Percentiles rank a stretch among this genome's conserved stretches.
Conservation (phyloP, 768 basidiomycete genomes). For the Coprinopsis cinerea region DNA sequence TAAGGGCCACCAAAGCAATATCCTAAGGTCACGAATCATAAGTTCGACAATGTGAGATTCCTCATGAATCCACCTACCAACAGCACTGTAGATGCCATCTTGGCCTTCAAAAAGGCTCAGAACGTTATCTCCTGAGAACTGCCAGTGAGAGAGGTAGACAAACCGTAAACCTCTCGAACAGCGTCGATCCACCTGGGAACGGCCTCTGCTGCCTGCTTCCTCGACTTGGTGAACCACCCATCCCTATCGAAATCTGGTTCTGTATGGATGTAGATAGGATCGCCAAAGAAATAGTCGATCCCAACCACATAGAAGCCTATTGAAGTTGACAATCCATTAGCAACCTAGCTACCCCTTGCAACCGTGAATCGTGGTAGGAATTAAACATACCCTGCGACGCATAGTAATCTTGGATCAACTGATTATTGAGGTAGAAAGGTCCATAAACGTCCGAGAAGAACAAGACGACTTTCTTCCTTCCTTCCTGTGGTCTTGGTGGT, state of each 20-base stretch:
- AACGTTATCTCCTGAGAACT: background rate
- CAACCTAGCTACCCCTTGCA: background rate
- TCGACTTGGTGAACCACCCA: slow-evolving; percentile 37
- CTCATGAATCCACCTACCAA: slow-evolving; percentile 17
- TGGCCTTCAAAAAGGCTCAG: slow-evolving; percentile 10
- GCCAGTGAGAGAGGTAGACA: background rate
- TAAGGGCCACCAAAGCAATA: slow-evolving; percentile 57
- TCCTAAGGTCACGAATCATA: slow-evolving; percentile 15
- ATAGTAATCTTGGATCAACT: slow-evolving; percentile 59
- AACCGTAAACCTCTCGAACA: slow-evolving; percentile 46
- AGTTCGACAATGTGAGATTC: background rate
- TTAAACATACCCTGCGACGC: slow-evolving; percentile 49
- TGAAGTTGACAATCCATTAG: background rate
- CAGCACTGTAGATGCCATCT: slow-evolving; percentile 37
- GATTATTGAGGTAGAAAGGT: slow-evolving; percentile 51
- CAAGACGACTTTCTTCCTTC: slow-evolving; percentile 41
- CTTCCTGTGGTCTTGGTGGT: slow-evolving; percentile 19
- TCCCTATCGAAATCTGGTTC: slow-evolving; percentile 30
- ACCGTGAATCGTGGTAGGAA: background rate
- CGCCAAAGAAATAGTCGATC: slow-evolving; percentile 60
- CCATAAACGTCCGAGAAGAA: slow-evolving; percentile 58
- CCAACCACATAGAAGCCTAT: slow-evolving; percentile 55
- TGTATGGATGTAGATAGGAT: slow-evolving; percentile 35
- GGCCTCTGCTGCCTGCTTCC: slow-evolving; percentile 29
- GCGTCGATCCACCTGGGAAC: slow-evolving; percentile 48